Conservation (phyloP, 805 yeast species). For the Hanseniaspora meyeri region DNA sequence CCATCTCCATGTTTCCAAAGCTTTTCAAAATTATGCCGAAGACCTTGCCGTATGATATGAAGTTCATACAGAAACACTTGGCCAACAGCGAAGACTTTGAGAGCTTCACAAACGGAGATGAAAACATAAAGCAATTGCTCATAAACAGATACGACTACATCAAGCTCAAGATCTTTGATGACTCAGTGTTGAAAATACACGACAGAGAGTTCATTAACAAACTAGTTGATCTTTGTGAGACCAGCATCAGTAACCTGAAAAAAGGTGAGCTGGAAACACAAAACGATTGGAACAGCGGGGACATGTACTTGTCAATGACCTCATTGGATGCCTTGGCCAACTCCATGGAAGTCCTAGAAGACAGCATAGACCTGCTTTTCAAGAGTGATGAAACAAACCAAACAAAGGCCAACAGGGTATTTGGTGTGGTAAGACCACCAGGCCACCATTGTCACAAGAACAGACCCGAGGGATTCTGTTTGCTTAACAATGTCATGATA, state of each 20-base stretch:
- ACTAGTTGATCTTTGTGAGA: constrained; percentile 45
- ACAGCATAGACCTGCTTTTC: constrained; percentile 48
- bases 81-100: background rate
- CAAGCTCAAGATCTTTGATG: background rate
- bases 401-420: constrained; percentile 33
- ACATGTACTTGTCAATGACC: constrained; percentile 55
- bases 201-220: constrained; percentile 61
- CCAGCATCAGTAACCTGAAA: constrained; percentile 42
- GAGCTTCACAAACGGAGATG: background rate
- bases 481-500: constrained; percentile 69
- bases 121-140: background rate
- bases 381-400: background rate
- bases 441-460: constrained; percentile 81
- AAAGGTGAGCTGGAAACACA: constrained; percentile 60
- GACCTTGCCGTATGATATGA: constrained; percentile 9
- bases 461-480: constrained; percentile 75
- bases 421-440: constrained; percentile 66
- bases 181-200: constrained; percentile 58
- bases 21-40: constrained; percentile 28
- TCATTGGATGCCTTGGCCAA: constrained; percentile 66
- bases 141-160: background rate
- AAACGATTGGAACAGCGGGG: constrained; percentile 71
- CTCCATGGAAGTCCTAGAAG: constrained; percentile 62
- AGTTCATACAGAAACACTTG: background rate
- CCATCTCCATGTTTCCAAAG: constrained; percentile 55